Percentiles rank a stretch among this genome's conserved stretches.
phyloP scores from a whole-genome alignment of 179 eudicot genomes.

The Heliamphora pulchella region DNA sequence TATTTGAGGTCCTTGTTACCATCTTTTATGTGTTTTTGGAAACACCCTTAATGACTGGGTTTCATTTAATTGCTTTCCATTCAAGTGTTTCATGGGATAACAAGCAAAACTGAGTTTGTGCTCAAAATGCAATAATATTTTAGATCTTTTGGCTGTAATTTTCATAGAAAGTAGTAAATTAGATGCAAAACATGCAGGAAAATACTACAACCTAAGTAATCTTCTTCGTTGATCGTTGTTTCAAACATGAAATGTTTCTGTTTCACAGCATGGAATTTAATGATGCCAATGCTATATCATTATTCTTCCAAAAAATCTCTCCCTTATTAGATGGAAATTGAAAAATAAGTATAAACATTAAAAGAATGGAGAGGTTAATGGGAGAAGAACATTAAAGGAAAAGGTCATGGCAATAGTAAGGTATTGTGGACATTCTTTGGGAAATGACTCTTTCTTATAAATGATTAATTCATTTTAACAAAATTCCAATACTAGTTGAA shows the following conservation, averaged over 20 bases:
- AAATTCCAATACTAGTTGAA: background rate
- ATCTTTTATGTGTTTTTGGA: background rate
- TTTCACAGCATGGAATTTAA: background rate
- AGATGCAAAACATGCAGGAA: background rate
- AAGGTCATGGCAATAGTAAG: background rate
- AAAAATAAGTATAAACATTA: background rate
- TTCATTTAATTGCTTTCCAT: conserved; percentile 3
- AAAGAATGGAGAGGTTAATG: background rate
- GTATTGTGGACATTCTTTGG: background rate
- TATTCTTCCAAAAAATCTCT: background rate
- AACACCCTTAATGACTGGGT: background rate
- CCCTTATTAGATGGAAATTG: background rate
- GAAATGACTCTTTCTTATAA: background rate
- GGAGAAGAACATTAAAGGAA: background rate
- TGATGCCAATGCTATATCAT: background rate
- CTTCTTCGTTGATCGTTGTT: background rate
- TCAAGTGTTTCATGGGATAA: background rate
- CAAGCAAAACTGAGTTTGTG: background rate
- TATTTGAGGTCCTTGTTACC: background rate
- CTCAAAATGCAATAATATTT: background rate
- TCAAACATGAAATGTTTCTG: background rate
- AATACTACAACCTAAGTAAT: background rate
- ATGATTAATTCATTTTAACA: background rate
- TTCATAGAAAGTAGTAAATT: background rate
- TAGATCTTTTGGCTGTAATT: background rate